phyloP scores from a whole-genome alignment of 1,284 basidiomycete species.

The Cutaneotrichosporon arboriforme region DNA sequence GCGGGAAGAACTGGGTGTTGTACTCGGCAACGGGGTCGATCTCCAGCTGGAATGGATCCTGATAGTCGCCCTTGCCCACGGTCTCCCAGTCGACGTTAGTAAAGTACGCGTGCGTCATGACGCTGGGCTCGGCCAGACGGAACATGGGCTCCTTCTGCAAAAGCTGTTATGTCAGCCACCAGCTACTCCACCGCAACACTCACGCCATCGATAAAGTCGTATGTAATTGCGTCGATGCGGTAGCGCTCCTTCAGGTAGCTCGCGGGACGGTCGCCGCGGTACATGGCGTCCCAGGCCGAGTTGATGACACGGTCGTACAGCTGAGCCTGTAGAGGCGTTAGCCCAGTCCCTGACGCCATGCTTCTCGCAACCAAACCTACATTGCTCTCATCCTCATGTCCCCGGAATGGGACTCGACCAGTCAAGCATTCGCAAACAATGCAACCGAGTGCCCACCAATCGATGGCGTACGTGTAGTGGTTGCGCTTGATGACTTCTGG shows the following conservation, averaged over 20 bases:
- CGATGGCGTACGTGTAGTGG: constrained; percentile 88
- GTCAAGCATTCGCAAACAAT: constrained; percentile 86
- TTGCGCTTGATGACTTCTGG: constrained; percentile 89
- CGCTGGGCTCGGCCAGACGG: constrained; percentile 73
- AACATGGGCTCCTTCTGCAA: constrained; percentile 86
- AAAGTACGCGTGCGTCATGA: constrained; percentile 93
- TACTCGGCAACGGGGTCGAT: constrained; percentile 87
- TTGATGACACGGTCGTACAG: constrained; percentile 21
- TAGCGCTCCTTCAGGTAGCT: constrained; percentile 15
- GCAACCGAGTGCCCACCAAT: constrained; percentile 97
- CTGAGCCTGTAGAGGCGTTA: constrained; percentile 9
- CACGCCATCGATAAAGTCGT: constrained; percentile 79
- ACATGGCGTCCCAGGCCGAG: constrained; percentile 38
- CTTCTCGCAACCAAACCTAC: background rate
- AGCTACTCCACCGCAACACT: constrained; percentile 5
- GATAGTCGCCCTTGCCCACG: constrained; percentile 34
- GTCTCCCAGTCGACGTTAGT: constrained; percentile 64
- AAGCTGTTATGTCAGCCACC: constrained; percentile 54
- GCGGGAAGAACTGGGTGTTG: constrained; percentile 97
- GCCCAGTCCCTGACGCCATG: background rate
- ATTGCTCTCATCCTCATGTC: constrained; percentile 19
- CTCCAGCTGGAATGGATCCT: constrained; percentile 90
- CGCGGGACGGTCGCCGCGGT: constrained; percentile 18
- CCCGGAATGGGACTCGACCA: constrained; percentile 35
- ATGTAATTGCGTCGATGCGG: constrained; percentile 85